These are phyloP conservation scores for Dipteronia sinensis DNA, from an alignment of 345 rosid species.

Conservation along the genomic window DNA sequence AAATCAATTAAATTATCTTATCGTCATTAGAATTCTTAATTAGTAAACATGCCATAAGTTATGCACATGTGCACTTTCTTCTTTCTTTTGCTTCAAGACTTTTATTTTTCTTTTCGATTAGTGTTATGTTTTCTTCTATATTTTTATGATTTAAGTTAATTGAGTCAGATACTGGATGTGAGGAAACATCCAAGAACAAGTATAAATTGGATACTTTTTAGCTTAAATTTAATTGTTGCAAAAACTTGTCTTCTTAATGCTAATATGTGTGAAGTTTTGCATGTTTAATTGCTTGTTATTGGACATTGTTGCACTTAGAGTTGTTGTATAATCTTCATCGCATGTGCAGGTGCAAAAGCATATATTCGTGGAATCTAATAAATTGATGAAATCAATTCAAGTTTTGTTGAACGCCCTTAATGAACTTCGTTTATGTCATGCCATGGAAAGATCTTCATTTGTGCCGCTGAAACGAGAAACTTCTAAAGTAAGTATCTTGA, in stretches of 20 bases:
- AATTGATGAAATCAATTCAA: conserved; percentile 83
- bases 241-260: neutral
- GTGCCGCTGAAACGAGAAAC: conserved; percentile 56
- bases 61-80: neutral
- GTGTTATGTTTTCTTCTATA: neutral
- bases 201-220: neutral
- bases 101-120: neutral
- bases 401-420: conserved; percentile 76
- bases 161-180: too few species aligned
- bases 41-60: neutral
- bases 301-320: neutral
- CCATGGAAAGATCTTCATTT: conserved; percentile 57
- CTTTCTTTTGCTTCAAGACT: neutral
- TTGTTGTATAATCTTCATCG: conserved; percentile 9
- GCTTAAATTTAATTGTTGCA: neutral
- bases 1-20: neutral
- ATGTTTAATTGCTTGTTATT: conserved; percentile 3
- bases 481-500: conserved; percentile 48
- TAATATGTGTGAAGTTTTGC: neutral
- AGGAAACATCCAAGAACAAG: neutral
- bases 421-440: conserved; percentile 78
- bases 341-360: conserved; percentile 71
- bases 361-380: conserved; percentile 71
- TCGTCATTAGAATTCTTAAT: neutral
- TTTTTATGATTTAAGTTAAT: neutral